Conservation (phyloP, 192 early-diverging fungal genomes). For the Phlyctochytrium arcticum region DNA sequence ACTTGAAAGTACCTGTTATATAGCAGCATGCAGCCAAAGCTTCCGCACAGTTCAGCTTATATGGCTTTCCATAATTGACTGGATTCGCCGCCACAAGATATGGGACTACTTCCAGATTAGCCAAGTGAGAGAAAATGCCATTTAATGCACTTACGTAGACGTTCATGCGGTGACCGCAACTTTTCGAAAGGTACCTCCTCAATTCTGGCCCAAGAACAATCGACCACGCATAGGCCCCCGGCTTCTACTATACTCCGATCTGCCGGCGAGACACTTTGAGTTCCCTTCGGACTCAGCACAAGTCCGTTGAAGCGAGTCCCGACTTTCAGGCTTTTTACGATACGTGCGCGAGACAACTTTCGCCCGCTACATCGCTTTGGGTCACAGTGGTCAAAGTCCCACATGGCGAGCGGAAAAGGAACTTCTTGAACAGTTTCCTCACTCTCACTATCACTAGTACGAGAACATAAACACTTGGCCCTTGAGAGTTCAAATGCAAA, state of each 20-base stretch:
- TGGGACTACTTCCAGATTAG: constrained; percentile 56
- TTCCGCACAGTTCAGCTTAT: constrained; percentile 96
- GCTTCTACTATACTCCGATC: constrained; percentile 73
- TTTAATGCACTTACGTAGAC: constrained; percentile 58
- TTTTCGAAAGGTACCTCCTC: constrained; percentile 92
- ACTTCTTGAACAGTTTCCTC: too few relatives aligned
- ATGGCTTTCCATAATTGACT: constrained; percentile 96
- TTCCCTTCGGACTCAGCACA: constrained; percentile 75
- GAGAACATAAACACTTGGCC: too few relatives aligned
- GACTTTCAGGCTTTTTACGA: constrained; percentile 77
- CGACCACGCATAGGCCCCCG: constrained; percentile 85
- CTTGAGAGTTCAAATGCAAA: too few relatives aligned
- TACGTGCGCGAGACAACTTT: constrained; percentile 75
- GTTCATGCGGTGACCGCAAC: constrained; percentile 78
- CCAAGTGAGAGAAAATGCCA: background rate
- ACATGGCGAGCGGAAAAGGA: constrained; percentile 25
- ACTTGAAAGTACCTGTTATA: constrained; percentile 59
- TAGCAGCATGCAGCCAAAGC: constrained; percentile 92
- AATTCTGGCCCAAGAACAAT: constrained; percentile 95
- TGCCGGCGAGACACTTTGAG: constrained; percentile 80
- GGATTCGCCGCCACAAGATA: constrained; percentile 95
- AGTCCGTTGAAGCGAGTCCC: constrained; percentile 86
- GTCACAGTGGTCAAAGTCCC: constrained; percentile 98
- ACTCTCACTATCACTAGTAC: too few relatives aligned
- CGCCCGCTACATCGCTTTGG: constrained; percentile 96